Percentiles rank a stretch among this genome's conserved stretches.
Conservation (phyloP, 495 filamentous ascomycete genomes). For the Trichoderma erinaceum region DNA sequence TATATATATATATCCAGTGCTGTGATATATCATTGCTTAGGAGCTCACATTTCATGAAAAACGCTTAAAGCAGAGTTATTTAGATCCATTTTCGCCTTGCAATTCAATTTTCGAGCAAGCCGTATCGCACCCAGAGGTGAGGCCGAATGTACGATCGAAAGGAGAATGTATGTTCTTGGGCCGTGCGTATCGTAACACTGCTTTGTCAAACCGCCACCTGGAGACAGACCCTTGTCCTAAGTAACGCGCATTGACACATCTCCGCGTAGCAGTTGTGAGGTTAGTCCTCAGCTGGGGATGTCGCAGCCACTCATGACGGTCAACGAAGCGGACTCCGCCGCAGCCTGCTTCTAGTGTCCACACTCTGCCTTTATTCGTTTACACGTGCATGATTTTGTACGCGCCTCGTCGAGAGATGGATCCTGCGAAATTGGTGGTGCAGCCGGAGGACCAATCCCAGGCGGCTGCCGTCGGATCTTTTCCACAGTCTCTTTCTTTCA, state of each 20-base stretch:
- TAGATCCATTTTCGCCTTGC: neutral
- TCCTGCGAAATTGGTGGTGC: neutral
- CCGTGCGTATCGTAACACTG: neutral
- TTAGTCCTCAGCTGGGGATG: neutral
- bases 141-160: neutral
- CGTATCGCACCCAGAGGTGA: neutral
- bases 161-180: neutral
- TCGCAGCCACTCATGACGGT: neutral
- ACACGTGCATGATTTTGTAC: neutral
- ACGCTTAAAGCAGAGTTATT: no score
- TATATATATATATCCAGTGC: neutral
- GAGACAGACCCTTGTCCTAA: neutral
- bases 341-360: neutral
- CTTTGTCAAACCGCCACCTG: neutral
- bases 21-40: neutral
- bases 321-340: neutral
- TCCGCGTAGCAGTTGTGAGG: neutral
- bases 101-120: neutral
- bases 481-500: neutral
- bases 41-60: neutral
- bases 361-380: neutral
- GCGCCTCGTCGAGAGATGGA: conserved; percentile 2
- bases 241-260: neutral
- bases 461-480: neutral
- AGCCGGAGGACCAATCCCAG: neutral